Conservation (phyloP, 2,329 filamentous ascomycete species). For the Cryphonectria naterciae region DNA sequence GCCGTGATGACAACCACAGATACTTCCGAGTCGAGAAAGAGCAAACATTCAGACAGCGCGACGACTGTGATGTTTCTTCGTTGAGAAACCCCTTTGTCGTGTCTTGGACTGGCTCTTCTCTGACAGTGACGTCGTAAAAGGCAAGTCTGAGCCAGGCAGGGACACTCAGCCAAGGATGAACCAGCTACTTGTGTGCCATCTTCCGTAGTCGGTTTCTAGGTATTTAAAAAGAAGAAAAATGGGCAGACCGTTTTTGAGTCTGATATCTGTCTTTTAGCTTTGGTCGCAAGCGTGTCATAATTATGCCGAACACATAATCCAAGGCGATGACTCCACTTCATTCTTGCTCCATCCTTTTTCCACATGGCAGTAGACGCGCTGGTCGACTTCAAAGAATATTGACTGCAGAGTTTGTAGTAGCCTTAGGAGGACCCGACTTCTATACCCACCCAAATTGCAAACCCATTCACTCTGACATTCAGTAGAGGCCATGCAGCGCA, state of each 20-base stretch:
- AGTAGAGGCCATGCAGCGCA: not conserved
- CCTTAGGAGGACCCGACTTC: not conserved
- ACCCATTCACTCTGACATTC: not conserved
- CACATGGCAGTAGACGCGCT: not conserved
- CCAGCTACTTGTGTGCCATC: not conserved
- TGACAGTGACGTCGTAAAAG: conserved; percentile 42
- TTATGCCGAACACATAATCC: too few relatives aligned
- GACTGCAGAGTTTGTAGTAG: not conserved
- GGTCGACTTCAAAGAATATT: not conserved
- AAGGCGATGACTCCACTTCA: not conserved
- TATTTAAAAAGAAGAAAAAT: not conserved
- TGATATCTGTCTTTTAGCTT: too few relatives aligned
- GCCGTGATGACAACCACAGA: conserved; percentile 73
- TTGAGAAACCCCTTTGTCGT: conserved; percentile 48
- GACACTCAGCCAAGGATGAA: not conserved
- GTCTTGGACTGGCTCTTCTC: conserved; percentile 34
- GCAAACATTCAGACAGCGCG: conserved; percentile 20
- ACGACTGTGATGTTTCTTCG: conserved; percentile 53
- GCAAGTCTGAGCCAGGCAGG: conserved; percentile 42
- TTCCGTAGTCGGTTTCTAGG: not conserved
- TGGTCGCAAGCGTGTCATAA: too few relatives aligned
- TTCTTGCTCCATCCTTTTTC: not conserved
- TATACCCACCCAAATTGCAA: not conserved
- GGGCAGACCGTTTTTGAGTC: not conserved
- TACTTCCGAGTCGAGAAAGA: conserved; percentile 69